Evolutionary conservation across 768 basidiomycete genomes (phyloP), one percentile per base, ranked within the genome.

Genomic region (Panaeolus papilionaceus): DNA sequence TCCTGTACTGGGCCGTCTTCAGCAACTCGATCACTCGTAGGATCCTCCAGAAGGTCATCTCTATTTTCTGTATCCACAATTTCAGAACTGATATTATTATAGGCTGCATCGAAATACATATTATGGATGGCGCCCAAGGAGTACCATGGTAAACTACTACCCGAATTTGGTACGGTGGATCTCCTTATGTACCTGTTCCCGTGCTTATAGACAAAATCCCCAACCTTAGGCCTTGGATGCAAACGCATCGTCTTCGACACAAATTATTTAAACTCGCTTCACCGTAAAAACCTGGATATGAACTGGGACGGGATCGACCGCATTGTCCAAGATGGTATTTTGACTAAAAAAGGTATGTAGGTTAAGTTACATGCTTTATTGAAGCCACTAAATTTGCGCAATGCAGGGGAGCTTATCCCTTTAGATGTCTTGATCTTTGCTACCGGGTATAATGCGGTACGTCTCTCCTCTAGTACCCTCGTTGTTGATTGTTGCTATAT

Each of bases 181-280:
- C 9, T 26, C 26, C 40, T 7, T 28, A 16, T 33, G 9, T 20
- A 23, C 38, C 62, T 26, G 38, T 37, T 20, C 23, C 66, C 10
- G 14, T 28, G 51, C 2, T 33, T 33, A 33, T 5, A 63, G 5
- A 62, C 1, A 18, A 4, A 37, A 20, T 16, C 38, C 18, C 7
- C 10, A 38, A 58, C 18, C 62, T 2, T 58, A 87, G 85, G 78
- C 23, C 71, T 82, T 45, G 87, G 87, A 2, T 88, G 87, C 70
- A 87, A 85, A 74, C 83, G 88, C 20, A 73, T 88, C 16, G 76
- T 89, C 7, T 77, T 84, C 66, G 84, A 89, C 70, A 77, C 83
- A 0, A 78, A 78, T 14, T 89, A 84, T 71, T 79, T 89, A 23
- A 66, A 76, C 20, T 70, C 81, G 11, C 74, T 89, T 40, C 79